Base-by-base conservation (phyloP, 345 rosid genomes). In the Excoecaria cochinchinensis region DNA sequence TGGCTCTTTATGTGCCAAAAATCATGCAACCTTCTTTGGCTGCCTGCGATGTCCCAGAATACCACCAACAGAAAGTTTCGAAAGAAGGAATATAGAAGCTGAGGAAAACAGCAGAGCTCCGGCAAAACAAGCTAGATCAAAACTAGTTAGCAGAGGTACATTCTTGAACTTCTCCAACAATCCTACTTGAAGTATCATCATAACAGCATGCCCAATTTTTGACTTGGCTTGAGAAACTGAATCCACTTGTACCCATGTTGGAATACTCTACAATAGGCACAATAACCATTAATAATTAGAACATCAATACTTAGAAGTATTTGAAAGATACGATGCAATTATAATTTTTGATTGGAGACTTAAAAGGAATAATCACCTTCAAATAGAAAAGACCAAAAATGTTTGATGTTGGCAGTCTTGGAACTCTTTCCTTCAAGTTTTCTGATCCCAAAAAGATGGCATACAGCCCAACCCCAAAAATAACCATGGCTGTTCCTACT, bases 131-230 rank as follows among this genome's bases (percentile, higher is more conserved):
- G 89, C 93, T 3, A 93, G 85, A 80, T 93, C 96, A 75, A 86
- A 63, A 74, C 88, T 76, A 11, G 84, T 87, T 14, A 76, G 74
- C 46, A 89, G 25, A 16, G 92, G 91, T 58, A 86, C 53, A 36
- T 75, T 82, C 76, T 75, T 82, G 86, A 93, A 91, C 77, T 88
- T 91, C 72, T 88, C 93, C 69, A 90, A 44, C 81, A 91, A 73
- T 63, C 91, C 96, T 63, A 85, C 96, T 70, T 91, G 96, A 72
- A 93, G 90, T 69, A 87, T 84, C 90, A 89, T 88, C 84, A 86
- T 69, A 67, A 91, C 77, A 3, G 94, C 91, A 25, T 88, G 90
- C 57, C 91, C 97, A 4, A 89, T 86, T 83, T 81, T 89, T 15
- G 90, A 85, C 76, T 89, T 90, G 11, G 92, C 90, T 77, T 85